A percentile compares a stretch with the other conserved stretches of the same genome.
phyloP scores from a whole-genome alignment of 2,329 filamentous ascomycete species.

The Fusarium aywerte region DNA sequence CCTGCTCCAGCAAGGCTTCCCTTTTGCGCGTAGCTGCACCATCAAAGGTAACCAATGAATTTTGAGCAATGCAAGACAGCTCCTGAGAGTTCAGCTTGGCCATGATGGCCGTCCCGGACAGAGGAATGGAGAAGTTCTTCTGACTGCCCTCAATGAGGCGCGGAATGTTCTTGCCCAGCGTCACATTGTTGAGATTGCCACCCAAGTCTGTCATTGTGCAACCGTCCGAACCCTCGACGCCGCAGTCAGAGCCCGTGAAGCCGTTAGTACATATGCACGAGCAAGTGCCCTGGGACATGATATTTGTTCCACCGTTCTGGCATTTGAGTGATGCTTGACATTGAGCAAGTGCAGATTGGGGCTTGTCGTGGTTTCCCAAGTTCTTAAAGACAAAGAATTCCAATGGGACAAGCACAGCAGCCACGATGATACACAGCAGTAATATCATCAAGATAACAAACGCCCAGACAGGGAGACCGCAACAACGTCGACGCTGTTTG shows the following conservation, averaged over 20 bases:
- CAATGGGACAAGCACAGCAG: slow-evolving; percentile 83
- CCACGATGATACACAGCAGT: slow-evolving; percentile 77
- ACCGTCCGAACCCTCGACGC: slow-evolving; percentile 58
- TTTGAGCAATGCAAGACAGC: slow-evolving; percentile 85
- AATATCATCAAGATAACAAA: slow-evolving; percentile 75
- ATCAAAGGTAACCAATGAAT: slow-evolving; percentile 87
- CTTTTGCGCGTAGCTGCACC: slow-evolving; percentile 59
- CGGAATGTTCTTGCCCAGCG: slow-evolving; percentile 82
- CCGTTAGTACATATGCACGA: slow-evolving; percentile 90
- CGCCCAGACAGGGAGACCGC: slow-evolving; percentile 83
- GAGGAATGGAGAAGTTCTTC: slow-evolving; percentile 77
- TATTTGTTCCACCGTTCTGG: slow-evolving; percentile 82
- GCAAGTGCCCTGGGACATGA: slow-evolving; percentile 75
- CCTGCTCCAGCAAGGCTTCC: slow-evolving; percentile 42
- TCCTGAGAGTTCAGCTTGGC: slow-evolving; percentile 79
- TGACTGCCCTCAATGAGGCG: slow-evolving; percentile 74
- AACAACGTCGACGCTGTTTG: slow-evolving; percentile 72
- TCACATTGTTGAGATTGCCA: slow-evolving; percentile 70
- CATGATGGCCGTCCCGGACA: slow-evolving; percentile 76
- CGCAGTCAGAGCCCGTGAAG: slow-evolving; percentile 73
- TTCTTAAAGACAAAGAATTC: slow-evolving; percentile 71
- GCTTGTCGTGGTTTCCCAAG: slow-evolving; percentile 50
- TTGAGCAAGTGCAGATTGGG: slow-evolving; percentile 54
- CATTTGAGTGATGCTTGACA: slow-evolving; percentile 75
- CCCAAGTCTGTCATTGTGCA: slow-evolving; percentile 63